Base-by-base conservation (phyloP, 495 filamentous ascomycete genomes). In the Aspergillus mulundensis region DNA sequence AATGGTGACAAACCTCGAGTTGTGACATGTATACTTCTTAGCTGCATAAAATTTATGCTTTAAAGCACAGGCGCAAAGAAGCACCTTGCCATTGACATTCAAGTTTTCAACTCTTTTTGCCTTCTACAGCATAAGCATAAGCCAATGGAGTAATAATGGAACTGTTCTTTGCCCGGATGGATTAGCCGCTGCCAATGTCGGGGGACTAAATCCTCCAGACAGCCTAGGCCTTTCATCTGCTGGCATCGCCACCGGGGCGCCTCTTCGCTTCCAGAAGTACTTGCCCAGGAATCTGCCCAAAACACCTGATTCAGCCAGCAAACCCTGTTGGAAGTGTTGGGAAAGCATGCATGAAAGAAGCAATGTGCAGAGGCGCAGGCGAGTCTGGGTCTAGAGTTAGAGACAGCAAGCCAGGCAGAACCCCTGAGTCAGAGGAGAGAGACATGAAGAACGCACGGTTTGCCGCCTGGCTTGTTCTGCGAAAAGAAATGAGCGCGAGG, bases 401-500 rank as follows among this genome's bases (percentile, higher is more conserved):
- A 36, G 30, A 34, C 32, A 38, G 24, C 2, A 8, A 36, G 30
- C 20, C 32, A 38, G 24, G 4, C 11, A 56, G 53, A 36, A 14
- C 53, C 53, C 53, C 53, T 55, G 39, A 53, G 24, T 10, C n/a
- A 30, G 8, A 32, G 14, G 24, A 34, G 39, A 32, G 23, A 14
- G 30, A 34, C n/a, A n/a, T 39, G 42, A 38, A 53, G n/a, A 30
- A 21, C 18, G 53, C 53, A 56, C 53, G 53, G 53, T 50, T 42
- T 56, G 44, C 53, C 53, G 40, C 24, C 45, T 56, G 53, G 53
- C 43, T 50, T n/a, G 53, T 47, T 34, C 53, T 42, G 40, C 15
- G 19, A 57, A 57, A 51, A 50, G 47, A 50, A 50, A 57, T 18
- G 45, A 57, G 47, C 25, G 20, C 46, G 55, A 52, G 16, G 54